A percentile compares a stretch with the other conserved stretches of the same genome.
Conservation (phyloP, 2,329 filamentous ascomycete genomes). For the Alternaria panax region DNA sequence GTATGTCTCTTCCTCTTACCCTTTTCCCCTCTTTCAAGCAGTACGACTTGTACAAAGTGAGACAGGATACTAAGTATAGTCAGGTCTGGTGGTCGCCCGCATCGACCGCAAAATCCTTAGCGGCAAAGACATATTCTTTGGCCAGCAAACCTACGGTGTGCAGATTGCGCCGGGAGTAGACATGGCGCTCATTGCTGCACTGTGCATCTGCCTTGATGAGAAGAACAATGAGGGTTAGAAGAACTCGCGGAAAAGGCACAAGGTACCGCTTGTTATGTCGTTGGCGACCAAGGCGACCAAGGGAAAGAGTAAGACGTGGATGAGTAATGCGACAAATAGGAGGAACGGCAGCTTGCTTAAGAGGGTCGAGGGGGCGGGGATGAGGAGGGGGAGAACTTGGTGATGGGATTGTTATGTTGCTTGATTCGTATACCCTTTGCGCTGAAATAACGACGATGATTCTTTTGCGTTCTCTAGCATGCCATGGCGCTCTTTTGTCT, state of each 20-base stretch:
- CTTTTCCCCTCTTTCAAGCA: not conserved
- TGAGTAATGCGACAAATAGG: not conserved
- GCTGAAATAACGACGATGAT: not conserved
- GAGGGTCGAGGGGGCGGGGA: not conserved
- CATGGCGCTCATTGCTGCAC: constrained; percentile 68
- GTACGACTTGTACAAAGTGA: not conserved
- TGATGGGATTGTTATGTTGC: not conserved
- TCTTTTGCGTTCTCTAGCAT: not conserved
- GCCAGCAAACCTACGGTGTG: constrained; percentile 71
- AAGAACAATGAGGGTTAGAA: constrained; percentile 28
- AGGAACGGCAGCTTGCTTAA: not conserved
- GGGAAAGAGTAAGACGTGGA: not conserved
- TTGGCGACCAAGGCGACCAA: not conserved
- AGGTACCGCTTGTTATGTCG: not conserved
- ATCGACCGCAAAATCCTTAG: constrained; percentile 68
- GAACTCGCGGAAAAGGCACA: not conserved
- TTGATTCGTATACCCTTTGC: not conserved
- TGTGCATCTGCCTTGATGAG: constrained; percentile 74
- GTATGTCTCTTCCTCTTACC: constrained; percentile 17
- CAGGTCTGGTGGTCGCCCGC: constrained; percentile 60
- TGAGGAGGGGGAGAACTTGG: constrained; percentile 2
- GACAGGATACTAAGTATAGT: not conserved
- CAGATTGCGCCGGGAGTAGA: constrained; percentile 71
- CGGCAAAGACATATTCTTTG: constrained; percentile 64
- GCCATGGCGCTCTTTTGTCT: not conserved